Conservation (phyloP, 805 yeast genomes). For the Wickerhamiella hasegawae region DNA sequence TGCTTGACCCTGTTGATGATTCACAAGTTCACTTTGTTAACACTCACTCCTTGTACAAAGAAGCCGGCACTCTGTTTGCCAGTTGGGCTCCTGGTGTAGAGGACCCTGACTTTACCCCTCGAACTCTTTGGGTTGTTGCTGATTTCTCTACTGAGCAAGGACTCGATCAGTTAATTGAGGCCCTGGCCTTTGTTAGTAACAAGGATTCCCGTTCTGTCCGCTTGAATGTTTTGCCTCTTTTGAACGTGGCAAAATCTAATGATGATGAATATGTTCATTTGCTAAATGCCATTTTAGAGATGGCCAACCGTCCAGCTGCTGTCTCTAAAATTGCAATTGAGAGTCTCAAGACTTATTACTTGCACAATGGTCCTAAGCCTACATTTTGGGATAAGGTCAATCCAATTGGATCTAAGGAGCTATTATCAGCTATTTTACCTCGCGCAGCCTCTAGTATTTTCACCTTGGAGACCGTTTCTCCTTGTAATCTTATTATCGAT, state of each 20-base stretch:
- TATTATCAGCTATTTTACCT: no score
- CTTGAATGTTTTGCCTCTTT: slow-evolving; percentile 1
- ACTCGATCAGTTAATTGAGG: slow-evolving; percentile 29
- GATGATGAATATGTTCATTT: slow-evolving; percentile 2
- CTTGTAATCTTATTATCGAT: slow-evolving; percentile 7
- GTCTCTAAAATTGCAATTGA: slow-evolving; percentile 3
- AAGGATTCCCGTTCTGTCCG: slow-evolving; percentile 4
- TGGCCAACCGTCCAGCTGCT: slow-evolving; percentile 1
- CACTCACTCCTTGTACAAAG: slow-evolving; percentile 3
- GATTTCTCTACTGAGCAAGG: slow-evolving; percentile 29
- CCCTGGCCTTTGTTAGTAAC: slow-evolving; percentile 21
- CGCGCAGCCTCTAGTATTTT: background rate
- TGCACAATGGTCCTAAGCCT: slow-evolving; percentile 2
- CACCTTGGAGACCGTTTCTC: background rate
- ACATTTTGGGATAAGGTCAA: slow-evolving; percentile 1
- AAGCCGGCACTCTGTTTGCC: slow-evolving; percentile 1
- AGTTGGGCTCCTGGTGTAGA: slow-evolving; percentile 1
- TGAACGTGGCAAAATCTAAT: background rate
- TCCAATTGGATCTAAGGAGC: no score
- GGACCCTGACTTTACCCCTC: slow-evolving; percentile 11
- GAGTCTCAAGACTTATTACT: background rate
- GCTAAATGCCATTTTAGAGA: slow-evolving; percentile 3
- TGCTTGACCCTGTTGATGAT: slow-evolving; percentile 34
- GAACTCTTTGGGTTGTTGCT: slow-evolving; percentile 43
- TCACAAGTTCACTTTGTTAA: slow-evolving; percentile 20